Evolutionary conservation across 2,329 filamentous ascomycete genomes (phyloP), one percentile per base, ranked within the genome.

Genomic region (Venturia asperata): DNA sequence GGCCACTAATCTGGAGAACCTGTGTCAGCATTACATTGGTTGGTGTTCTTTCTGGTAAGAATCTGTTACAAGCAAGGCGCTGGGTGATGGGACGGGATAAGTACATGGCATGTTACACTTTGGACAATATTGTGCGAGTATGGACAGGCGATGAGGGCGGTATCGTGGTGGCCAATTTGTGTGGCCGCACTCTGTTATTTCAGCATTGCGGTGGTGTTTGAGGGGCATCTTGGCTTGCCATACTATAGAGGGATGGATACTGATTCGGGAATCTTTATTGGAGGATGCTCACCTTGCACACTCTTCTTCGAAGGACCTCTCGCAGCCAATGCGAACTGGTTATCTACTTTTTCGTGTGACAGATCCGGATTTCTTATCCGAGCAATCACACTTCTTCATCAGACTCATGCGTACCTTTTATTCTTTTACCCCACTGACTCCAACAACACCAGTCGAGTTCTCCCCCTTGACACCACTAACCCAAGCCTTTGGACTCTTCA

Each of bases 11-110:
- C 81, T 97, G 71, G 94, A 97, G 83, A 97, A 97, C 75, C 80
- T 99, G 67, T 99, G 94, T 75, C 94, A 97, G 81, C 94, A 97
- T 80, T 99, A 97, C 76, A 96, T 97, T 71, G 94, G 94, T 68
- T 97, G 93, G 93, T 97, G 93, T 78, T 95, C 91, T 77, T 97
- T 97, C 83, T 97, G 93, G 93, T 97, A 66, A 62, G 39, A 15
- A 21, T 42, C 3, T 61, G 7, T 42, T 61, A 6, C 21, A 34
- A 61, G 37, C 39, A 61, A 45, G 62, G 62, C 39, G 62, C 30
- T 63, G 43, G 62, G 43, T 19, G 39, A 34, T 13, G 27, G 62
- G 24, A 34, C 10, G 42, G 21, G 42, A 19, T 43, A 24, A 21
- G 13, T 6, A 15, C 42, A 30, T 27, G 61, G 41, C 39, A 45